Evolutionary conservation across 805 yeast species (phyloP).

Genomic region (Candida jianshihensis): DNA sequence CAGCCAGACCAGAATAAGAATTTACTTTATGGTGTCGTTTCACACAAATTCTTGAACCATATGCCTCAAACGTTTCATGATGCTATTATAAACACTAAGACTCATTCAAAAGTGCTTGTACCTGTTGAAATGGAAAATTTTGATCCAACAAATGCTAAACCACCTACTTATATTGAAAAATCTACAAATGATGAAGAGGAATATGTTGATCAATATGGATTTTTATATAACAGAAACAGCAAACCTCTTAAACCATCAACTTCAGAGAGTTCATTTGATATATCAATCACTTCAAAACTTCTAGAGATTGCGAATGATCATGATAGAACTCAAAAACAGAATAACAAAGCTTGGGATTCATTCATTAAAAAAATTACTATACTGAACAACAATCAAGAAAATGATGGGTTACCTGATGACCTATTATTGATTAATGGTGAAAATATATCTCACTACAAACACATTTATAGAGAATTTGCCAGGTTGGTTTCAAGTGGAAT

Average conservation of each 20-base stretch:
- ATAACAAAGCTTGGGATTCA: conserved; percentile 38
- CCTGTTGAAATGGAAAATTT: conserved; percentile 40
- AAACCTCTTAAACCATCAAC: not conserved
- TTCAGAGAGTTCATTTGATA: conserved; percentile 1
- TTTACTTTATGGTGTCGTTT: conserved; percentile 10
- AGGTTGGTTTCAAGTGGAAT: conserved; percentile 39
- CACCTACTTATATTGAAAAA: conserved; percentile 21
- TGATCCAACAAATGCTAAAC: conserved; percentile 23
- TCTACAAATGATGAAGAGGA: conserved; percentile 4
- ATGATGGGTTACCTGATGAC: conserved; percentile 20
- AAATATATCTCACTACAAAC: conserved; percentile 21
- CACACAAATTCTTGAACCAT: conserved; percentile 14
- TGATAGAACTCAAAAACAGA: conserved; percentile 34
- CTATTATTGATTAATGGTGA: conserved; percentile 35
- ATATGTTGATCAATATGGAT: conserved; percentile 43
- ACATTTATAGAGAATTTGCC: conserved; percentile 24
- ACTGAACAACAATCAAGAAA: conserved; percentile 17
- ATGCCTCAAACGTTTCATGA: conserved; percentile 19
- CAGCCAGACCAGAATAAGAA: no score
- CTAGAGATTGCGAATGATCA: conserved; percentile 32
- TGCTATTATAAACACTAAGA: conserved; percentile 8
- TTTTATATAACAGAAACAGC: conserved; percentile 30
- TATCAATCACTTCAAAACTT: conserved; percentile 10
- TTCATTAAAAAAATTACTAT: conserved; percentile 29
- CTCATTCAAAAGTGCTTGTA: conserved; percentile 3